Conservation (phyloP, 2,329 filamentous ascomycete genomes). For the Remersonia thermophila region DNA sequence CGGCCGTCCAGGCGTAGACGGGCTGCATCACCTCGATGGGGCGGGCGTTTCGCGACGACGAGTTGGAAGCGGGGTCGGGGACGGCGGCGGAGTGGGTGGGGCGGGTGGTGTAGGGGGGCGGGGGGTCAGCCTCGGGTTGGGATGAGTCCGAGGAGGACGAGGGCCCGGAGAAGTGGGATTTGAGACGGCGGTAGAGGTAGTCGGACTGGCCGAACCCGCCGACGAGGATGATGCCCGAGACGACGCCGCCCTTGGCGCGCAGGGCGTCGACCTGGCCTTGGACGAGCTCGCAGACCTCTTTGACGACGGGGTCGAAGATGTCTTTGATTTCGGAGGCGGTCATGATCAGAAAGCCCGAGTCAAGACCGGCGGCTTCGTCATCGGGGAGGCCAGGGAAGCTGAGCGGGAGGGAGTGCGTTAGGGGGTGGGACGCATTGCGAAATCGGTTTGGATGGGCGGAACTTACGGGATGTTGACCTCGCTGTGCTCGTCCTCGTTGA, state of each 20-base stretch:
- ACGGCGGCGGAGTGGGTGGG: slow-evolving; percentile 53
- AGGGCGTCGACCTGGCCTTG: slow-evolving; percentile 55
- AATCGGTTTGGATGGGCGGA: too few species aligned
- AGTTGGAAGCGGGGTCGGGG: slow-evolving; percentile 11
- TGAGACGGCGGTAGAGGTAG: slow-evolving; percentile 60
- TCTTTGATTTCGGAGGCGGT: slow-evolving; percentile 55
- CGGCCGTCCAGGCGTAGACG: slow-evolving; percentile 70
- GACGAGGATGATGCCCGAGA: slow-evolving; percentile 67
- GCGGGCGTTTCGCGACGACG: slow-evolving; percentile 28
- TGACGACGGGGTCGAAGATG: slow-evolving; percentile 64
- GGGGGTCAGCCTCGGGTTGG: slow-evolving; percentile 38
- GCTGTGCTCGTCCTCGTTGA: slow-evolving; percentile 64
- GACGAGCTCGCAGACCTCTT: slow-evolving; percentile 55
- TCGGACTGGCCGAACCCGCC: slow-evolving; percentile 73
- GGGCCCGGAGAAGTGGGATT: slow-evolving; percentile 43
- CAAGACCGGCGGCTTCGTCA: slow-evolving; percentile 61
- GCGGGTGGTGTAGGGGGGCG: slow-evolving; percentile 53
- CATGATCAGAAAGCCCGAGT: slow-evolving; percentile 67
- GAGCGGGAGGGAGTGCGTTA: slow-evolving; percentile 12
- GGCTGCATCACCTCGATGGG: slow-evolving; percentile 70
- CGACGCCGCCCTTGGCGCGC: slow-evolving; percentile 46
- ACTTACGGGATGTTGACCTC: slow-evolving; percentile 63
- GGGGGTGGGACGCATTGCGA: too few species aligned
- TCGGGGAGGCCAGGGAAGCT: slow-evolving; percentile 64
- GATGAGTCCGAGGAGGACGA: not conserved